Percentiles rank a stretch among this genome's conserved stretches.
These are phyloP conservation scores for Mucor velutinosus DNA, from an alignment of 371 early-diverging fungal species.

Conservation along the genomic window DNA sequence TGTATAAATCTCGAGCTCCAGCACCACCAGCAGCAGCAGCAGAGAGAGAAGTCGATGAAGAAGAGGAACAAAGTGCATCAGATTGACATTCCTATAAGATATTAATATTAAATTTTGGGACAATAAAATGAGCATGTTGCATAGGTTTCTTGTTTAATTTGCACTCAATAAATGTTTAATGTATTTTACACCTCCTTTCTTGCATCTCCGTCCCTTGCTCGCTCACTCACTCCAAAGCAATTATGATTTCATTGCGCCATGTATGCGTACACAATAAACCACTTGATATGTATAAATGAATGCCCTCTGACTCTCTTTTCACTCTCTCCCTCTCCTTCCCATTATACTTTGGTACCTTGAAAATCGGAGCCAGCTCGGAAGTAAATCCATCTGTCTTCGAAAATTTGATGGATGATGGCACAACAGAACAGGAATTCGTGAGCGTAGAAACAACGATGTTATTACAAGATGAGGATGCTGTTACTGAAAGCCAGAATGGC, in stretches of 20 bases:
- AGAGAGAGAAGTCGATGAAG: neutral
- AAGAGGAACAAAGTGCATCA: neutral
- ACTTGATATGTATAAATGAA: neutral
- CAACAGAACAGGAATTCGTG: neutral
- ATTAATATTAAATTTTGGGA: neutral
- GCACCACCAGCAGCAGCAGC: neutral
- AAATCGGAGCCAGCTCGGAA: slow-evolving; percentile 17
- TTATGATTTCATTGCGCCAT: neutral
- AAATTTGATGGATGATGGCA: slow-evolving; percentile 10
- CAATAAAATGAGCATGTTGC: neutral
- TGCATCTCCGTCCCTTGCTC: neutral
- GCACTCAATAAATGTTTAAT: neutral
- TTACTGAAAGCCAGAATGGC: slow-evolving; percentile 12
- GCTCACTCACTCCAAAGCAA: neutral
- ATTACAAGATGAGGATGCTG: neutral
- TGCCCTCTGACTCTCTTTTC: neutral
- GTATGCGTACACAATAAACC: neutral
- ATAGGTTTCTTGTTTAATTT: neutral
- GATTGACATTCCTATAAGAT: neutral
- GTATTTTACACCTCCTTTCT: neutral
- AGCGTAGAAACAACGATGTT: neutral
- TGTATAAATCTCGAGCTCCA: slow-evolving; percentile 10
- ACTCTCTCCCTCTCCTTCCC: neutral
- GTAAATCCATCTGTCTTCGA: neutral
- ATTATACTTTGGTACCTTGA: slow-evolving; percentile 3